Conservation (phyloP, 768 basidiomycete species). For the Scleroderma citrinum region DNA sequence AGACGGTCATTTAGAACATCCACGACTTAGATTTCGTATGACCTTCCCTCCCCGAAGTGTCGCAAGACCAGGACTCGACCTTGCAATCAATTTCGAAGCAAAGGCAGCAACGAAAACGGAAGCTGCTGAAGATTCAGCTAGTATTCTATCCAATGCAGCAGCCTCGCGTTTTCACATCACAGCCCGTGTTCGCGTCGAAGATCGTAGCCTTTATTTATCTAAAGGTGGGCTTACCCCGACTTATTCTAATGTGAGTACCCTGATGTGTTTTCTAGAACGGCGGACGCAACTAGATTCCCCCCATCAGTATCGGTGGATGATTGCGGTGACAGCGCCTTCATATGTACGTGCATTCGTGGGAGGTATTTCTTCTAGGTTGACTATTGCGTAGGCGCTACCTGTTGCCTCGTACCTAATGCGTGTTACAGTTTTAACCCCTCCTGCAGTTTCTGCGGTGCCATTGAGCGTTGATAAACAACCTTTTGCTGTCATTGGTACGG, state of each 20-base stretch:
- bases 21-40: slow-evolving; percentile 29
- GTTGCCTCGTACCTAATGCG: slow-evolving; percentile 30
- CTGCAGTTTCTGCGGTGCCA: slow-evolving; percentile 24
- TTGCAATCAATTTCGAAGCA: slow-evolving; percentile 10
- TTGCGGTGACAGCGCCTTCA: slow-evolving; percentile 39
- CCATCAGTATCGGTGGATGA: slow-evolving; percentile 44
- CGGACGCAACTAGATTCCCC: slow-evolving; percentile 19
- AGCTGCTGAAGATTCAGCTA: neutral
- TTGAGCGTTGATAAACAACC: slow-evolving; percentile 32
- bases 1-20: neutral
- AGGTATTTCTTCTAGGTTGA: neutral
- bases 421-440: slow-evolving; percentile 34
- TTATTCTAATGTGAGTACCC: neutral
- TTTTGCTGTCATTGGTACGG: slow-evolving; percentile 35
- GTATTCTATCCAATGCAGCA: slow-evolving; percentile 12
- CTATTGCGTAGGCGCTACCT: slow-evolving; percentile 18
- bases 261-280: slow-evolving; percentile 22
- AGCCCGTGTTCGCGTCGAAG: slow-evolving; percentile 37
- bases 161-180: slow-evolving; percentile 42
- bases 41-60: slow-evolving; percentile 35
- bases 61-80: slow-evolving; percentile 35
- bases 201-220: slow-evolving; percentile 41
- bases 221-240: slow-evolving; percentile 26
- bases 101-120: neutral
- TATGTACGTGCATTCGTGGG: slow-evolving; percentile 32